Conservation (phyloP, 2,329 filamentous ascomycete genomes). For the Coniochaeta ligniaria region DNA sequence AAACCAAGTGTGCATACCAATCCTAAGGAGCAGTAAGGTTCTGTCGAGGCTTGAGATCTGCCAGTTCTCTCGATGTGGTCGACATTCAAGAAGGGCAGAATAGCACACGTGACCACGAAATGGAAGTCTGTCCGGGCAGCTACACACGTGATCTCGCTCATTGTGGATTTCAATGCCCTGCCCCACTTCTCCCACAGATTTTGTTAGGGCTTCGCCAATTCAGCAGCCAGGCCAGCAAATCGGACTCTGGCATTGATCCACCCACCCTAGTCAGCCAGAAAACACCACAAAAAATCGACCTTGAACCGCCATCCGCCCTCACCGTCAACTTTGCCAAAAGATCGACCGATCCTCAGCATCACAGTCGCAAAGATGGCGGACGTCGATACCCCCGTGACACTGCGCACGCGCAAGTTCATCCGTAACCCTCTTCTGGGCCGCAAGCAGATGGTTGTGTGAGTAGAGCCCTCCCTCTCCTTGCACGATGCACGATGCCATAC, state of each 20-base stretch:
- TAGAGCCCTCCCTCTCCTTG: conserved; percentile 19
- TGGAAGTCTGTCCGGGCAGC: no score
- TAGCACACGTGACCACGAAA: neutral
- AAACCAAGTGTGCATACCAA: no score
- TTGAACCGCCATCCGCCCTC: conserved; percentile 1
- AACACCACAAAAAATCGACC: conserved; percentile 10
- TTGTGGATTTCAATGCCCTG: neutral
- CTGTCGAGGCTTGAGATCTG: no score
- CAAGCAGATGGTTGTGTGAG: conserved; percentile 99
- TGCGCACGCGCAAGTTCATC: conserved; percentile 99
- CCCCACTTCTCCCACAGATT: conserved; percentile 1
- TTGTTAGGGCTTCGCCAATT: conserved; percentile 39
- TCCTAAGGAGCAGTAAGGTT: no score
- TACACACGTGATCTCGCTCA: neutral
- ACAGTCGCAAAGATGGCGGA: conserved; percentile 69
- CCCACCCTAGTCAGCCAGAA: conserved; percentile 3
- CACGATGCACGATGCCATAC: neutral
- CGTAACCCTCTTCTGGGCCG: conserved; percentile 97
- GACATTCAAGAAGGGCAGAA: neutral
- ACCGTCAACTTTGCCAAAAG: conserved; percentile 4
- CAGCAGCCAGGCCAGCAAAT: conserved; percentile 13
- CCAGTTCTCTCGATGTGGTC: no score
- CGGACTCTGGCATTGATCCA: conserved; percentile 14
- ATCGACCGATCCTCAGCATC: conserved; percentile 4
- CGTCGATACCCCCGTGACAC: conserved; percentile 67